Evolutionary conservation across 2,329 filamentous ascomycete species (phyloP), one percentile per base, ranked within the genome.

Genomic region (Penicillium sp.): DNA sequence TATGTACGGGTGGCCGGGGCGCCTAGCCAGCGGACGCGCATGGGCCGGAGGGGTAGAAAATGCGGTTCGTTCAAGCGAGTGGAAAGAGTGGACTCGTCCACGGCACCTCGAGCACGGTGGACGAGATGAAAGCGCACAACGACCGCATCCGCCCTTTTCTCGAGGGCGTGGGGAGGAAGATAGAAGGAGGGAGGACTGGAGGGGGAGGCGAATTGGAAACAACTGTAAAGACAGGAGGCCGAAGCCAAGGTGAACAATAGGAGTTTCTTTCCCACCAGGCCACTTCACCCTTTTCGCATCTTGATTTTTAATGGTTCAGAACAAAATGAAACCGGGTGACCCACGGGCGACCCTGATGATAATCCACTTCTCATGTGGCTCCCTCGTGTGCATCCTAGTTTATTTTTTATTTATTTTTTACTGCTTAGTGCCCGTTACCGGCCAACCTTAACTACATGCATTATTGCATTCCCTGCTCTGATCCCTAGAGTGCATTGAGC

Each of bases 81-180:
- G 46, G 55, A 54, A 60, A 41, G 47, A 62, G 51, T 47, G 51
- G 61, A 57, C 63, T 64, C 65, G 66, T 67, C 68, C 67, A 68
- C 66, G 48, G 63, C 53, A 63, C 63, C 44, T 52, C 46, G 45
- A 61, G 62, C 57, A 63, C 63, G 49, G 63, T 67, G 65, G 63
- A 69, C 66, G 65, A 69, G 63, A 58, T 47, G 46, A 46, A 56
- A 27, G 49, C 35, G 57, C 56, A 64, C 57, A 58, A 55, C 57
- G 63, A 59, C 64, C 58, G 61, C 68, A 69, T 70, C 58, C 64
- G 61, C 65, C 40, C 25, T 48, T 59, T 31, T 20, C 35, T 13
- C 33, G 28, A n/a, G 33, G 20, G 25, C 20, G 56, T 54, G 51
- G 51, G 50, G 54, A 22, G 39, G 42, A 30, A 46, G 50, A 40